Base-by-base conservation (phyloP, 179 eudicot species). In the Spinacia oleracea region DNA sequence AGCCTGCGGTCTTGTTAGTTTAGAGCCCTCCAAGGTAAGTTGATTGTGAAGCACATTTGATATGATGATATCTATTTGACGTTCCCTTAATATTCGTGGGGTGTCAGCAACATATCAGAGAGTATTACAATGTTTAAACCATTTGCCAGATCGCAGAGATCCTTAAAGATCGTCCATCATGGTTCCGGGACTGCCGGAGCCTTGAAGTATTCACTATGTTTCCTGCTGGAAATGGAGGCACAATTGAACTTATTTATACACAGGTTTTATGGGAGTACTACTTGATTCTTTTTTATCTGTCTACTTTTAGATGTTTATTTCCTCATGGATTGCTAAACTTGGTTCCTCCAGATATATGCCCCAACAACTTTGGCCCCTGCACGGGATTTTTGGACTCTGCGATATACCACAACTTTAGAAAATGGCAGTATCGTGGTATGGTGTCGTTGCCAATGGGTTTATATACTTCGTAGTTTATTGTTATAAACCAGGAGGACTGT, bases 101-200 rank as follows among this genome's bases (percentile, higher is more conserved):
- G 8, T 45, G 58, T 31, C 23, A 58, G 72, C 55, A 42, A 75
- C 63, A 27, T 74, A 56, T 58, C 35, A 27, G 23, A 32, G 55
- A 43, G 50, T 53, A 70, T 74, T 38, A 31, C 27, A 73, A 20
- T 69, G 46, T 50, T 27, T 70, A 58, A 48, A 27, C 74, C 40
- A 8, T 63, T 77, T 81, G 55, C 31, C 83, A 94, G 98, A 91
- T 94, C 75, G 97, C 92, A 46, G 97, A 92, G 89, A 91, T 92
- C 83, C 97, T 94, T 73, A 94, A 92, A 91, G 98, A 94, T 83
- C 98, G 98, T 78, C 90, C 92, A 72, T 87, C 89, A 85, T 94
- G 98, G 97, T 92, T 89, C 84, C 97, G 98, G 34, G 98, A 94
- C 73, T 94, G 98, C 80, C 97, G 98, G 89, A 92, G 89, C 88